phyloP scores from a whole-genome alignment of 1,139 yeast genomes.

The Meyerozyma guilliermondii region DNA sequence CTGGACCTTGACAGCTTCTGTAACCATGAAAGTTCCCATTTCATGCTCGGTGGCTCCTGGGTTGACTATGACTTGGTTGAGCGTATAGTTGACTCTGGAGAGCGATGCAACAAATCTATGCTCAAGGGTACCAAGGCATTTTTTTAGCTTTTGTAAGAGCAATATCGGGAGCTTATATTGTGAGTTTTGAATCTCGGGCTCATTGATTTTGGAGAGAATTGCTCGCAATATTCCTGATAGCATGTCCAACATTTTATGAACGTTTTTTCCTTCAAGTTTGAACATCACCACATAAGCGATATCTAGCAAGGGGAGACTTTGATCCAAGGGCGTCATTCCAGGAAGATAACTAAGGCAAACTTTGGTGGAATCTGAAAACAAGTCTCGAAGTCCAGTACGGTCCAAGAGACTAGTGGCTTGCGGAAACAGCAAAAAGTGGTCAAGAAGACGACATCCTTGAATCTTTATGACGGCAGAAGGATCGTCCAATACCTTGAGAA shows the following conservation, averaged over 20 bases:
- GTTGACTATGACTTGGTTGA: conserved; percentile 28
- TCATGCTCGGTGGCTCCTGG: conserved; percentile 20
- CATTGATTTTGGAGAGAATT: conserved; percentile 19
- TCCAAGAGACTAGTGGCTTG: conserved; percentile 13
- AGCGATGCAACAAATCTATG: conserved; percentile 21
- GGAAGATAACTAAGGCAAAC: conserved; percentile 44
- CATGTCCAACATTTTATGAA: conserved; percentile 6
- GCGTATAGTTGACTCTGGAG: conserved; percentile 23
- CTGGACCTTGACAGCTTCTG: conserved; percentile 11
- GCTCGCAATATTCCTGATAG: conserved; percentile 19
- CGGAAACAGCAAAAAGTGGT: conserved; percentile 17
- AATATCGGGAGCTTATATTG: conserved; percentile 9
- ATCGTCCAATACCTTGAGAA: conserved; percentile 48
- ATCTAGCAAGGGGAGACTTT: conserved; percentile 18
- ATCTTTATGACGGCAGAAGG: conserved; percentile 40
- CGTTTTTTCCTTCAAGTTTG: conserved; percentile 8
- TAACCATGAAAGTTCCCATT: conserved; percentile 11
- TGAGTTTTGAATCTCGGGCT: conserved; percentile 12
- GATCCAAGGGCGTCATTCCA: conserved; percentile 29
- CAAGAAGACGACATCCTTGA: conserved; percentile 36
- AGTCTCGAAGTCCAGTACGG: conserved; percentile 36
- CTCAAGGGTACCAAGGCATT: conserved; percentile 11
- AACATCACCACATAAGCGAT: conserved; percentile 20
- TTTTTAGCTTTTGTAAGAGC: conserved; percentile 12
- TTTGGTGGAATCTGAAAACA: conserved; percentile 37